Conservation (phyloP, 495 filamentous ascomycete species). For the Lophiotrema nucula region DNA sequence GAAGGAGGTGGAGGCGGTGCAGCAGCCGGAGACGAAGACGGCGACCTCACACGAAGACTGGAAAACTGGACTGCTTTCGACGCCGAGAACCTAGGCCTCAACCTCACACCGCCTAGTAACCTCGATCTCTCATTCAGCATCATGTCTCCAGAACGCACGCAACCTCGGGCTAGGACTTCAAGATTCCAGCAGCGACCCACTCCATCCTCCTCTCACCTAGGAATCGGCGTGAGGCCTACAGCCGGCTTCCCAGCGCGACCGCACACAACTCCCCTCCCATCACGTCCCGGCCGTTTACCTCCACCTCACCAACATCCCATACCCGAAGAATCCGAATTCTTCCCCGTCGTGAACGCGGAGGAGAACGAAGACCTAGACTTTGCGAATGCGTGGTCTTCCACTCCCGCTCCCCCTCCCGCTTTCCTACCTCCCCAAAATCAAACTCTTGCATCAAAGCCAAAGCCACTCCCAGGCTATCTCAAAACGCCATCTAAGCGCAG, state of each 20-base stretch:
- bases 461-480: conserved; percentile 34
- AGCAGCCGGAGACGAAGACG: conserved; percentile 19
- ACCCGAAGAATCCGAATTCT: no score
- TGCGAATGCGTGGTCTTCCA: conserved; percentile 8
- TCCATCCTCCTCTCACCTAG: background rate
- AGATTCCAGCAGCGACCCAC: background rate
- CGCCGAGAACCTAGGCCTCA: conserved; percentile 48
- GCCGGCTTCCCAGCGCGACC: no score
- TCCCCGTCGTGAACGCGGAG: no score
- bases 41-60: conserved; percentile 34
- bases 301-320: background rate
- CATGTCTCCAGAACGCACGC: conserved; percentile 2
- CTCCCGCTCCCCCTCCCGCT: conserved; percentile 21
- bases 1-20: background rate
- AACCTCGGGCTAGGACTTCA: background rate
- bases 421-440: no score
- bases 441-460: no score
- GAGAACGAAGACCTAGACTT: background rate
- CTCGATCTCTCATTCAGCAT: conserved; percentile 33
- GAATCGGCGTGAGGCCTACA: no score
- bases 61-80: conserved; percentile 47
- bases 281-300: background rate
- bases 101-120: conserved; percentile 33
- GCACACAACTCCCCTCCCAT: background rate
- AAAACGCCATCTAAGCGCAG: conserved; percentile 35